Evolutionary conservation across 768 basidiomycete species (phyloP).

Genomic region (Naganishia vaughanmartiniae): DNA sequence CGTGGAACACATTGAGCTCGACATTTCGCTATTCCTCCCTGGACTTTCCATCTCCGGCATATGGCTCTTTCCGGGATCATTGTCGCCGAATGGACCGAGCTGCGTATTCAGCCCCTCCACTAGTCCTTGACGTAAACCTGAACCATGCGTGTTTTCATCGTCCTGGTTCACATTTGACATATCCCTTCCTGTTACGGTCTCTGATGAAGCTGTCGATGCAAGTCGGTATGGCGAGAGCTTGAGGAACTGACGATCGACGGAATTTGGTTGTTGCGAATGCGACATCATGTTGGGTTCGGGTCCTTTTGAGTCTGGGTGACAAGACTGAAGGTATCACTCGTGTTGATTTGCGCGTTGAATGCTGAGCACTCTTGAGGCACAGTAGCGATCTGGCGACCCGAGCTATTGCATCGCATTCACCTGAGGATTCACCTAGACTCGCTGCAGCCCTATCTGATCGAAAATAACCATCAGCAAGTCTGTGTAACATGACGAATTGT

Average conservation of each 20-base stretch:
- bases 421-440: background rate
- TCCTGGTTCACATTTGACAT: background rate
- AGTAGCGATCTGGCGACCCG: background rate
- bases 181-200: background rate
- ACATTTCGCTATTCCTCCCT: slow-evolving; percentile 24
- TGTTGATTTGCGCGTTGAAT: background rate
- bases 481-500: background rate
- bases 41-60: slow-evolving; percentile 26
- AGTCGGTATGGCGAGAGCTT: background rate
- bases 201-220: background rate
- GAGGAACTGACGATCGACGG: background rate
- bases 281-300: background rate
- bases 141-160: background rate
- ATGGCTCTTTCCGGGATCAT: background rate
- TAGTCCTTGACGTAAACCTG: background rate
- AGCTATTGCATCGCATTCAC: background rate
- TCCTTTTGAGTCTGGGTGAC: background rate
- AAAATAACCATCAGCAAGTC: background rate
- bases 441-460: background rate
- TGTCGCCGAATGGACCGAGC: background rate
- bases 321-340: background rate
- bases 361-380: background rate
- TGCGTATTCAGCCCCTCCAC: background rate
- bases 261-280: background rate
- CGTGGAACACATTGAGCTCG: slow-evolving; percentile 26